Evolutionary conservation across 1,139 yeast genomes (phyloP).

Genomic region (Cylindricascospora bacillispora): DNA sequence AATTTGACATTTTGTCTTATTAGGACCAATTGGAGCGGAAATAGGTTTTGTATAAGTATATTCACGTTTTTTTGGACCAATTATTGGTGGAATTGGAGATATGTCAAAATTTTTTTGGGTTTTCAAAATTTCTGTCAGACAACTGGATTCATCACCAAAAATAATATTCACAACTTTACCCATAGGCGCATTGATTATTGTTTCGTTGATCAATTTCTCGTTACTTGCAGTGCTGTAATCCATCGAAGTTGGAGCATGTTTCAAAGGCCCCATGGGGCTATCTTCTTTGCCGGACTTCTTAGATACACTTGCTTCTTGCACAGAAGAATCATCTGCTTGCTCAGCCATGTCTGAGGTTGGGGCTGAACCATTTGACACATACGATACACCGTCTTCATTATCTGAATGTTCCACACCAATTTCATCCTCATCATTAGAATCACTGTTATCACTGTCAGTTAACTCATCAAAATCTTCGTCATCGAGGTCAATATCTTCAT

Average conservation of each 20-base stretch:
- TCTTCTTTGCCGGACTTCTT: constrained; percentile 4
- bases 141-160: constrained; percentile 59
- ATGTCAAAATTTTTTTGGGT: constrained; percentile 66
- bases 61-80: constrained; percentile 35
- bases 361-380: neutral
- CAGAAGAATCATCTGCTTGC: constrained; percentile 17
- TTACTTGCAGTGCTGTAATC: constrained; percentile 39
- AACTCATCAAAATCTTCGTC: constrained; percentile 5
- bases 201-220: constrained; percentile 55
- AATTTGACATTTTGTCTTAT: constrained; percentile 71
- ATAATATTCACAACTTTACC: constrained; percentile 59
- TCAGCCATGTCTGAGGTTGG: constrained; percentile 2
- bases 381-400: neutral
- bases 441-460: constrained; percentile 2
- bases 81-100: constrained; percentile 39
- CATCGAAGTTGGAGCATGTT: constrained; percentile 43
- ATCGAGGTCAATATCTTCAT: constrained; percentile 9
- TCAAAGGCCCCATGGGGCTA: constrained; percentile 26
- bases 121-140: constrained; percentile 38
- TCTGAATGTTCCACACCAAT: constrained; percentile 1
- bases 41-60: constrained; percentile 73
- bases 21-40: constrained; percentile 80
- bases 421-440: constrained; percentile 6
- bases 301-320: constrained; percentile 4
- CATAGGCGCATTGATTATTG: constrained; percentile 57